Base-by-base conservation (phyloP, 768 basidiomycete genomes). In the Kockovaella imperatae region DNA sequence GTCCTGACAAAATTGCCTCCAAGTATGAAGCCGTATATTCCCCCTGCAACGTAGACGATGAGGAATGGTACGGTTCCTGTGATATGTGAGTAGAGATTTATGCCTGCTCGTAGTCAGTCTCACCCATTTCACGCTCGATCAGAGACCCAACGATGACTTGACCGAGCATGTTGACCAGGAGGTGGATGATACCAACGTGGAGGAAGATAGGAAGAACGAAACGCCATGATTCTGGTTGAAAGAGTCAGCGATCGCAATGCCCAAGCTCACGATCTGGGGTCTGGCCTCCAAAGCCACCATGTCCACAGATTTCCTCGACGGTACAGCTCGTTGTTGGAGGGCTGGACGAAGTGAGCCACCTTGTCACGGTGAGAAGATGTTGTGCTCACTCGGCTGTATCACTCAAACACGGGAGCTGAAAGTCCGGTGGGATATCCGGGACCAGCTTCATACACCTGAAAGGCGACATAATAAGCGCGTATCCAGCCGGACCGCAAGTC, bases 171-270 rank as follows among this genome's bases (percentile, higher is more conserved):
- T 99, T 99, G 52, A 99, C 64, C 3, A 83, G 56, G 29, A 93
- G 76, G 67, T 99, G 93, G n/a, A 99, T 76, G 49, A 99, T 76
- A n/a, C 93, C 93, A 10, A 88, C 95, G 59, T 97, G 93, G 4
- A 96, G 72, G 66, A 97, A 95, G 42, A 93, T 84, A 7, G 90
- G 79, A 1, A 83, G 81, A 57, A 90, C 83, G 64, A 91, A 91
- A 54, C 87, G 85, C 57, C 39, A 35, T 23, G 50, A 56, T 34
- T 46, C 58, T 57, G 49, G 18, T 10, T 17, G 42, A n/a, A 30
- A 42, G 40, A 4, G 23, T 35, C 23, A 45, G 30, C 35, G 14
- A 26, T 15, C 15, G 23, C 21, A 14, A 32, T 20, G 42, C 3
- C 17, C 18, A 13, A 59, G 40, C 64, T 46, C 31, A 68, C 67